Percentiles rank a stretch among this genome's conserved stretches.
These are phyloP conservation scores for Elsinoe perseae DNA, from an alignment of 2,329 filamentous ascomycete species.

Conservation along the genomic window DNA sequence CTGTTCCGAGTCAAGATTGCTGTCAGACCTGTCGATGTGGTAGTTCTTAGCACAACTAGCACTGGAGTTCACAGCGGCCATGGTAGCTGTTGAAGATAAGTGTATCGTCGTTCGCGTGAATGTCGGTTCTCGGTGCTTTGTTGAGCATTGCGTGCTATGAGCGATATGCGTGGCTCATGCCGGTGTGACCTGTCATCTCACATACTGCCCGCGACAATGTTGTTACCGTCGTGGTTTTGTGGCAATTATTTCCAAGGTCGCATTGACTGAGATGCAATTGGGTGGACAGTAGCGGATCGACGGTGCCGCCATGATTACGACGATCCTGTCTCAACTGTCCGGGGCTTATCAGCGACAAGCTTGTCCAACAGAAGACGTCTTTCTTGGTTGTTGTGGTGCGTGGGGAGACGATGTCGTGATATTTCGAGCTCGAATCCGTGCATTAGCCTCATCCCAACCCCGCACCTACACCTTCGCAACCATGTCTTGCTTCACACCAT, in stretches of 20 bases:
- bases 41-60: background rate
- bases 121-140: background rate
- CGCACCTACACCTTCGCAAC: background rate
- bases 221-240: background rate
- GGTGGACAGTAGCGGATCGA: background rate
- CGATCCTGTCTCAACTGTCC: constrained; percentile 25
- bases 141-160: constrained; percentile 7
- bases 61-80: background rate
- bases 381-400: background rate
- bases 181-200: background rate
- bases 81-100: background rate
- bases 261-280: background rate
- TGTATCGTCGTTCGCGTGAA: background rate
- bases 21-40: background rate
- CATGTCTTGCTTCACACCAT: background rate
- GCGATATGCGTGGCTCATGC: background rate
- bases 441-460: constrained; percentile 1
- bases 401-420: constrained; percentile 1
- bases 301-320: background rate
- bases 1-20: background rate
- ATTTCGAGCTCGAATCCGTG: constrained; percentile 12
- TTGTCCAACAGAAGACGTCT: background rate
- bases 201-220: background rate
- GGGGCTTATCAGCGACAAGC: constrained; percentile 11
- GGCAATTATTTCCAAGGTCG: background rate